These are phyloP conservation scores for Scedosporium dehoogii DNA, from an alignment of 2,329 filamentous ascomycete genomes.

Conservation along the genomic window DNA sequence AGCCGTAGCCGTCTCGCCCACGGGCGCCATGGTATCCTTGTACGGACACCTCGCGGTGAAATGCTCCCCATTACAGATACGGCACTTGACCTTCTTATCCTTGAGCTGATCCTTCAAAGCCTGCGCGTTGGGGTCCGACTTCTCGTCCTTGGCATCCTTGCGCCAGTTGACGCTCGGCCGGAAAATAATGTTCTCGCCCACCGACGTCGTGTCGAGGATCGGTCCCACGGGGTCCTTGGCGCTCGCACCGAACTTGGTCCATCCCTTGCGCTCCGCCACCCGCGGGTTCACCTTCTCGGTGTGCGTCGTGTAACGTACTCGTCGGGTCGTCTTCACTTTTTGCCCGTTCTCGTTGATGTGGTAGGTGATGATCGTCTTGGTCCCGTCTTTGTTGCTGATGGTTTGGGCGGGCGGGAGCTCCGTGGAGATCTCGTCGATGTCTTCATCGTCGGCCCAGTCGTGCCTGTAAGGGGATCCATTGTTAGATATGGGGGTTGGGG, in stretches of 20 bases:
- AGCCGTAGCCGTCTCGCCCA: conserved; percentile 48
- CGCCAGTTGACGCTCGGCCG: conserved; percentile 89
- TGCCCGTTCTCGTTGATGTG: conserved; percentile 86
- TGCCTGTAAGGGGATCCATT: conserved; percentile 24
- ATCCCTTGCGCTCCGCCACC: conserved; percentile 87
- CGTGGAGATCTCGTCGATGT: conserved; percentile 61
- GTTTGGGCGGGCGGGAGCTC: conserved; percentile 78
- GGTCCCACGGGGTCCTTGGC: conserved; percentile 78
- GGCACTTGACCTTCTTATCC: conserved; percentile 99
- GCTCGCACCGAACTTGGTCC: conserved; percentile 86
- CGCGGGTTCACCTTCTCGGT: conserved; percentile 93
- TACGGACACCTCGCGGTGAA: conserved; percentile 98
- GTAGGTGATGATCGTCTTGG: conserved; percentile 88
- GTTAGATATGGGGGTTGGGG: background rate
- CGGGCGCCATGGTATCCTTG: conserved; percentile 97
- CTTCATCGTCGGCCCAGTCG: conserved; percentile 96
- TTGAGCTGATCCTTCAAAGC: conserved; percentile 75
- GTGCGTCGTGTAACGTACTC: conserved; percentile 84
- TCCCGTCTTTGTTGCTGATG: conserved; percentile 95
- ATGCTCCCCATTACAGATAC: conserved; percentile 98
- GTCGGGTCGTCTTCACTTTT: conserved; percentile 94
- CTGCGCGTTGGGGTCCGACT: conserved; percentile 62
- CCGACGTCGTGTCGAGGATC: conserved; percentile 77
- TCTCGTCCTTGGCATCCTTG: conserved; percentile 74
- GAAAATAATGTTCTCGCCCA: conserved; percentile 98